Evolutionary conservation across 768 basidiomycete genomes (phyloP).

Genomic region (Leccinum uliginosum): DNA sequence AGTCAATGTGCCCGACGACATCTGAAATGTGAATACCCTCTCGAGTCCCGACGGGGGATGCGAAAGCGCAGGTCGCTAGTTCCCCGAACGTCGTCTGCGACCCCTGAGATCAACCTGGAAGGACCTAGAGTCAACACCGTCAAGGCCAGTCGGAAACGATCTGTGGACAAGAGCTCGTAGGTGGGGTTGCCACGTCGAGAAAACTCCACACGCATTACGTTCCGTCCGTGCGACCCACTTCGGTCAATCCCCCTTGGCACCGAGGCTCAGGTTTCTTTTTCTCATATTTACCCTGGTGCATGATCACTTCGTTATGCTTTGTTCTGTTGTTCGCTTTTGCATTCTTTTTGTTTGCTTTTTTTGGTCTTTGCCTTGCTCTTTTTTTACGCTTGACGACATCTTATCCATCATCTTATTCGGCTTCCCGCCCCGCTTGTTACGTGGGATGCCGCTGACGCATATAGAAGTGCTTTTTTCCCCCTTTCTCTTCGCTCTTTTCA

Average conservation of each 20-base stretch:
- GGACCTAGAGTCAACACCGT: conserved; percentile 20
- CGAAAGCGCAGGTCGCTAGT: conserved; percentile 39
- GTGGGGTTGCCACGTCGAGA: neutral
- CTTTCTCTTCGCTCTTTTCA: neutral
- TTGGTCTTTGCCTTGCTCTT: neutral
- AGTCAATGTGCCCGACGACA: conserved; percentile 73
- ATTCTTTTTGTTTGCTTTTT: neutral
- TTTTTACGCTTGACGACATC: conserved; percentile 11
- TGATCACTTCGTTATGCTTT: conserved; percentile 19
- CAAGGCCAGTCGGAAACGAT: conserved; percentile 28
- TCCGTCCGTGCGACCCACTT: conserved; percentile 7
- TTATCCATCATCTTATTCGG: conserved; percentile 33
- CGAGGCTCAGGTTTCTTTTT: conserved; percentile 4
- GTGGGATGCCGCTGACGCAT: conserved; percentile 26
- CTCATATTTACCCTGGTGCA: conserved; percentile 7
- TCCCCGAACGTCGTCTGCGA: conserved; percentile 25
- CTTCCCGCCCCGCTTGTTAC: conserved; percentile 6
- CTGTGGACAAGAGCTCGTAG: conserved; percentile 25
- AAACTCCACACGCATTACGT: conserved; percentile 1
- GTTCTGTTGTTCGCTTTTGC: conserved; percentile 18
- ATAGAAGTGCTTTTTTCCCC: conserved; percentile 16
- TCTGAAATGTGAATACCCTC: conserved; percentile 67
- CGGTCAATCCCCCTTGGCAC: neutral
- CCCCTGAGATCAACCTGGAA: conserved; percentile 24
- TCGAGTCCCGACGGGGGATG: conserved; percentile 67